Base-by-base conservation (phyloP, 202 grass and related monocot genomes). In the Cymbopogon flexuosus region DNA sequence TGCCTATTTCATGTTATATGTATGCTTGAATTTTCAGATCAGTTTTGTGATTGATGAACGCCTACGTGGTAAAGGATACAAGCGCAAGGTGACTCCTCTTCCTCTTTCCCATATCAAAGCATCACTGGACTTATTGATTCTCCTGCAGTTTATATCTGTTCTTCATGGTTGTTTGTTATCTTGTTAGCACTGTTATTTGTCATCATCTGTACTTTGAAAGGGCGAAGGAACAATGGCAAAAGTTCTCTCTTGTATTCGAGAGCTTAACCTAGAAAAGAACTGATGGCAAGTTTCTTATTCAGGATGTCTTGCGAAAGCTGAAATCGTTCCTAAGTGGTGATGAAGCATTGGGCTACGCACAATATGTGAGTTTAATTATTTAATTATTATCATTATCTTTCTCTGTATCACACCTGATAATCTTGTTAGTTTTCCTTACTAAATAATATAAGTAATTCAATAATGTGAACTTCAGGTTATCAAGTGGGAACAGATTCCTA, bases 401-500 rank as follows among this genome's bases (percentile, higher is more conserved):
- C 9, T 63, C 21, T 4, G 56, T 47, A 72, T 72, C 14, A 5
- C 39, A 14, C 52, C 81, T 58, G 41, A 29, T 11, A 47, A 76
- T 63, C 31, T 76, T 76, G 13, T 59, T 65, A 31, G 36, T 81
- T 83, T 46, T 75, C 16, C 22, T 70, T 68, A 5, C 29, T 29
- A 73, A 81, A 82, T 54, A 33, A 73, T 78, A 71, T 35, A 39
- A 24, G 10, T 79, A 31, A 71, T 8, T 6, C 56, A 65, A 60
- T 84, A 18, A 18, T 76, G 57, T 23, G 30, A 76, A 71, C 78
- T 87, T 43, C 79, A 97, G 92, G 88, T 93, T 84, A 97, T 97
- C 84, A 94, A 85, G 86, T 97, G 94, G 94, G 94, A 97, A 69
- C 94, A 97, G 70, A 97, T 97, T 88, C 94, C 94, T 33, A 75